Evolutionary conservation across 2,329 filamentous ascomycete species (phyloP).

Genomic region (Penicillium sp.): DNA sequence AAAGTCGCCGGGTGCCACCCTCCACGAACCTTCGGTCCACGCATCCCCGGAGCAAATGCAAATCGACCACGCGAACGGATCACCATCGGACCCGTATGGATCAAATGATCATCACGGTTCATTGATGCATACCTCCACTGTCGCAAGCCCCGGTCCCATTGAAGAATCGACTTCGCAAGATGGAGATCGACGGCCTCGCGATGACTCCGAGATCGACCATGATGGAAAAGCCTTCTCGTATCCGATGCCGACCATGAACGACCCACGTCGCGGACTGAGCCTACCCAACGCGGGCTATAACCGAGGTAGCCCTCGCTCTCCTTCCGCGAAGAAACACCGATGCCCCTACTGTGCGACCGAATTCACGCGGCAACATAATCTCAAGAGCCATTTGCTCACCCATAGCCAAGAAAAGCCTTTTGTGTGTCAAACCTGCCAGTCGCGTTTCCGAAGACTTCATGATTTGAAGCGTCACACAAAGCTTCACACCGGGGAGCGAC

Average conservation of each 20-base stretch:
- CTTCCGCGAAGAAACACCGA: constrained; percentile 85
- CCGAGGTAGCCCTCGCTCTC: constrained; percentile 64
- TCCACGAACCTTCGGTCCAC: constrained; percentile 50
- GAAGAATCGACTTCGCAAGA: constrained; percentile 47
- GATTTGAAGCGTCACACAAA: constrained; percentile 96
- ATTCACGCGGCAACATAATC: constrained; percentile 94
- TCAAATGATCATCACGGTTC: constrained; percentile 54
- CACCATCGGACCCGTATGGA: constrained; percentile 45
- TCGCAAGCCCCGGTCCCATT: constrained; percentile 50
- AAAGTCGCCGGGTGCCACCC: constrained; percentile 37
- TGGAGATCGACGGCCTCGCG: constrained; percentile 43
- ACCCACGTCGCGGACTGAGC: constrained; percentile 60
- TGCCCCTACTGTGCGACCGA: constrained; percentile 96
- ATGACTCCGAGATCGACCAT: constrained; percentile 40
- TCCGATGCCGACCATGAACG: constrained; percentile 58
- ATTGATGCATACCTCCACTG: constrained; percentile 51
- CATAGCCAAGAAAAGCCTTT: constrained; percentile 99
- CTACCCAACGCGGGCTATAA: constrained; percentile 57
- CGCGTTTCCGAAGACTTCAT: constrained; percentile 88
- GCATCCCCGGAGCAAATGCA: constrained; percentile 50
- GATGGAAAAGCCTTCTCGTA: constrained; percentile 62
- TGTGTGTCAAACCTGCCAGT: constrained; percentile 87
- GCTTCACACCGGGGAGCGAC: constrained; percentile 92
- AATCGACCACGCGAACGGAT: constrained; percentile 52
- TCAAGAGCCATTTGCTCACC: constrained; percentile 95